A percentile compares a stretch with the other conserved stretches of the same genome.
These are phyloP conservation scores for Phylloboletellus chloephorus DNA, from an alignment of 1,284 basidiomycete genomes.

Conservation along the genomic window DNA sequence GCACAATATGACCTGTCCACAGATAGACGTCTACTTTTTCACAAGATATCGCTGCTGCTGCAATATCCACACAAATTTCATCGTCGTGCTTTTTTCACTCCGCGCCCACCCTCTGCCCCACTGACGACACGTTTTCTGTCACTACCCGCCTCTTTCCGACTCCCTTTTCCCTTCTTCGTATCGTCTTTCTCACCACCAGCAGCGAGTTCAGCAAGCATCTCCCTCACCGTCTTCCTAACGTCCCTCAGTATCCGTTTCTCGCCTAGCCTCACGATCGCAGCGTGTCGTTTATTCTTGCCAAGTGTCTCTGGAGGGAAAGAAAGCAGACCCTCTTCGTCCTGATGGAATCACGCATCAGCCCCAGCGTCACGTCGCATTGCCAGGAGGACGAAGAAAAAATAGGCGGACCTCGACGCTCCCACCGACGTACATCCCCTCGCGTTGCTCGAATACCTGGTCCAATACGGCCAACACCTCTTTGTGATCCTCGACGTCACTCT, in stretches of 20 bases:
- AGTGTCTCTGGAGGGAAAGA: slow-evolving; percentile 24
- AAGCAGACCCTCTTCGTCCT: slow-evolving; percentile 54
- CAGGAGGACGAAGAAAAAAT: neutral
- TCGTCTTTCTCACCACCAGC: neutral
- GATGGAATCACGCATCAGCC: slow-evolving; percentile 7
- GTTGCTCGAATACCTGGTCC: slow-evolving; percentile 43
- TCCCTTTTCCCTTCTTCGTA: slow-evolving; percentile 1
- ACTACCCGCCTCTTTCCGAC: neutral
- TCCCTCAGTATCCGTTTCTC: slow-evolving; percentile 69
- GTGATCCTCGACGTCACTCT: slow-evolving; percentile 35
- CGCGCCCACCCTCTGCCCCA: slow-evolving; percentile 3
- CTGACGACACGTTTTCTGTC: slow-evolving; percentile 17
- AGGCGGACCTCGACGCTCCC: slow-evolving; percentile 22
- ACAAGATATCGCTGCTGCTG: neutral
- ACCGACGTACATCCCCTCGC: slow-evolving; percentile 48
- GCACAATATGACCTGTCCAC: neutral
- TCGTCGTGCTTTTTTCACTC: slow-evolving; percentile 23
- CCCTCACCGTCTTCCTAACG: slow-evolving; percentile 31
- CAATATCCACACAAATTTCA: neutral
- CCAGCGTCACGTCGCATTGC: neutral
- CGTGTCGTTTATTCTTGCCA: slow-evolving; percentile 50
- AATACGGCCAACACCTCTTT: slow-evolving; percentile 42
- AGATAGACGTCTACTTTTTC: neutral
- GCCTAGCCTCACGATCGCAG: slow-evolving; percentile 71
- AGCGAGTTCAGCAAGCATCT: slow-evolving; percentile 9